phyloP scores from a whole-genome alignment of 2,329 filamentous ascomycete genomes.

The Albifimbria verrucaria region DNA sequence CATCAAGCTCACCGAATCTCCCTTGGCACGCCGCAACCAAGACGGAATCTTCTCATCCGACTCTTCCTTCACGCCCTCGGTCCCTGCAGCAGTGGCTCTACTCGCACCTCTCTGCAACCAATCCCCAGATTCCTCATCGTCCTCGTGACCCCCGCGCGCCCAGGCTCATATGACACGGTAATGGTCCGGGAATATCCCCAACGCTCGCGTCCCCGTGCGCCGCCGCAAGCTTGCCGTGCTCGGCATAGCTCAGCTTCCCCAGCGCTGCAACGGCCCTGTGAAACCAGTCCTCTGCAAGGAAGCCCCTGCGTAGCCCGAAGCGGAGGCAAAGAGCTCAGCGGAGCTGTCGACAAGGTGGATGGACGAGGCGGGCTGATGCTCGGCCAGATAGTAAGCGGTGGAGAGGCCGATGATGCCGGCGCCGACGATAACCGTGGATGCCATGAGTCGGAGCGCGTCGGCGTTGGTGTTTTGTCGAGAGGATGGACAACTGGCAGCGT shows the following conservation, averaged over 20 bases:
- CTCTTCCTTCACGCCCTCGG: constrained; percentile 31
- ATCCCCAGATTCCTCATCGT: no score
- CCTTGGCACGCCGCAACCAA: constrained; percentile 37
- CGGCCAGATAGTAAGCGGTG: constrained; percentile 69
- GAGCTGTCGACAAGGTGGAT: constrained; percentile 47
- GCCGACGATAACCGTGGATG: constrained; percentile 63
- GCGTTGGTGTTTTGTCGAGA: no score
- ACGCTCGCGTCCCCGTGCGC: constrained; percentile 51
- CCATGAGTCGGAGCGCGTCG: constrained; percentile 27
- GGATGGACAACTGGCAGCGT: no score
- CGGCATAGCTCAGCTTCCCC: constrained; percentile 64
- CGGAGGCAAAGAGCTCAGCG: constrained; percentile 63
- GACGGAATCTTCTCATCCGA: constrained; percentile 28
- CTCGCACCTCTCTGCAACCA: constrained; percentile 66
- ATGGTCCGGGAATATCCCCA: constrained; percentile 54
- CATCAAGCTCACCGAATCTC: constrained; percentile 58
- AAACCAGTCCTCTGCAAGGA: constrained; percentile 73
- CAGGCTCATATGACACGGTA: constrained; percentile 47
- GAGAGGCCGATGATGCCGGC: constrained; percentile 68
- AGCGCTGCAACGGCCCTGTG: constrained; percentile 52
- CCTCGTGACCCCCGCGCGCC: constrained; percentile 41
- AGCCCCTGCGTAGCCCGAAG: constrained; percentile 74
- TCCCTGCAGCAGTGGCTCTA: constrained; percentile 44
- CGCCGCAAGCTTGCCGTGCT: constrained; percentile 64
- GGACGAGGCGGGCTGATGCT: constrained; percentile 35